Conservation (phyloP, 495 filamentous ascomycete genomes). For the Margaritispora aquatica region DNA sequence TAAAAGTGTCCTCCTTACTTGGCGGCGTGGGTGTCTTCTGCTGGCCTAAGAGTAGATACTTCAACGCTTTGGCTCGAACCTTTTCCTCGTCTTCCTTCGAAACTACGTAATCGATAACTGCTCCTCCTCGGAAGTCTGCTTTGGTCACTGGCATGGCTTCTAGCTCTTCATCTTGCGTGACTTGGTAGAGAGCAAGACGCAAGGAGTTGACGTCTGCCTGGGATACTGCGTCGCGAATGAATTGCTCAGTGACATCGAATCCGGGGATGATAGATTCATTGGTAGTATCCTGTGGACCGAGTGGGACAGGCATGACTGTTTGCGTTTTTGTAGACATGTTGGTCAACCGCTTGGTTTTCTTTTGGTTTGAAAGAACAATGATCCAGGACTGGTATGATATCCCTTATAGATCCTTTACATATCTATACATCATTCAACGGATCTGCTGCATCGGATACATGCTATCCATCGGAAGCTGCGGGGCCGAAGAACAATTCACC, state of each 20-base stretch:
- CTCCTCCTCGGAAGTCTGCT: background rate
- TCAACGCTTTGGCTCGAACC: background rate
- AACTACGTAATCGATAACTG: background rate
- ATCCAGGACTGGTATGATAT: too few relatives aligned
- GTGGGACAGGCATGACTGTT: background rate
- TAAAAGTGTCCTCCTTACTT: background rate
- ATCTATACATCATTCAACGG: too few relatives aligned
- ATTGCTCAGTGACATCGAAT: background rate
- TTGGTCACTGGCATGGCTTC: background rate
- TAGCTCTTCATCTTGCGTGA: background rate
- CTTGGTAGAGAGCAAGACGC: background rate
- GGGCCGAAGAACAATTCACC: background rate
- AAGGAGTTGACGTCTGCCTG: background rate
- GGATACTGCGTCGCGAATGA: background rate
- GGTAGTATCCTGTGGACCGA: background rate
- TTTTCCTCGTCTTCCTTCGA: background rate
- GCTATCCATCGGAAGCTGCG: background rate
- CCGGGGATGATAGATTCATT: background rate
- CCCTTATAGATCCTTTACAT: too few relatives aligned
- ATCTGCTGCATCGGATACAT: background rate
- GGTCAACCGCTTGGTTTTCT: background rate
- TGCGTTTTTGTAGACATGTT: background rate
- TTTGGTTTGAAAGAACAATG: too few relatives aligned
- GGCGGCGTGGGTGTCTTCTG: background rate
- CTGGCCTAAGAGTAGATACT: background rate